A percentile compares a stretch with the other conserved stretches of the same genome.
These are phyloP conservation scores for Patellifolia procumbens DNA, from an alignment of 179 eudicot species.

Conservation along the genomic window DNA sequence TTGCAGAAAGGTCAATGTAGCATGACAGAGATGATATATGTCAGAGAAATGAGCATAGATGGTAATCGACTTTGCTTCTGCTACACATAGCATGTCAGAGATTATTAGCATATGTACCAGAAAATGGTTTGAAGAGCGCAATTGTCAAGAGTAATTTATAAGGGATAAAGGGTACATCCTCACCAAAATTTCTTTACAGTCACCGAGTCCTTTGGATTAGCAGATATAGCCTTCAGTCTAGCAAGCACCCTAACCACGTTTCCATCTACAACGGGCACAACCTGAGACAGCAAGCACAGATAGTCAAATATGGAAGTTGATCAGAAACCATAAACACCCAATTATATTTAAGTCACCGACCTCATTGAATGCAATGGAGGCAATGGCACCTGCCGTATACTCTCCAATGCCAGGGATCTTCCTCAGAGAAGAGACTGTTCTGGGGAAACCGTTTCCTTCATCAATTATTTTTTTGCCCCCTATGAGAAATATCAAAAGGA, in stretches of 20 bases:
- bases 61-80: background rate
- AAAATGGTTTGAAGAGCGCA: background rate
- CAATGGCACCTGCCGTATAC: slow-evolving; percentile 96
- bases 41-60: background rate
- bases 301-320: background rate
- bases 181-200: slow-evolving; percentile 78
- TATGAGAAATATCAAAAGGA: slow-evolving; percentile 23
- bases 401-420: slow-evolving; percentile 84
- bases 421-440: slow-evolving; percentile 58
- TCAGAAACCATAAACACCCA: background rate
- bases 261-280: slow-evolving; percentile 93
- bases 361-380: slow-evolving; percentile 89
- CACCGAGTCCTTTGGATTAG: slow-evolving; percentile 66
- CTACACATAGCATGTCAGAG: background rate
- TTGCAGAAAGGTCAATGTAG: background rate
- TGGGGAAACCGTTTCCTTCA: slow-evolving; percentile 72
- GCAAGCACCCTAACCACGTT: slow-evolving; percentile 88
- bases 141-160: background rate
- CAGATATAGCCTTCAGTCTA: slow-evolving; percentile 77
- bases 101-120: background rate
- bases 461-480: slow-evolving; percentile 84
- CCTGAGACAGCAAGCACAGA: slow-evolving; percentile 41
- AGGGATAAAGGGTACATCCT: slow-evolving; percentile 18
- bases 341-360: slow-evolving; percentile 35
- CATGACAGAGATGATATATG: background rate